Conservation (phyloP, 208 protist genomes). For the Leishmania turanica region DNA sequence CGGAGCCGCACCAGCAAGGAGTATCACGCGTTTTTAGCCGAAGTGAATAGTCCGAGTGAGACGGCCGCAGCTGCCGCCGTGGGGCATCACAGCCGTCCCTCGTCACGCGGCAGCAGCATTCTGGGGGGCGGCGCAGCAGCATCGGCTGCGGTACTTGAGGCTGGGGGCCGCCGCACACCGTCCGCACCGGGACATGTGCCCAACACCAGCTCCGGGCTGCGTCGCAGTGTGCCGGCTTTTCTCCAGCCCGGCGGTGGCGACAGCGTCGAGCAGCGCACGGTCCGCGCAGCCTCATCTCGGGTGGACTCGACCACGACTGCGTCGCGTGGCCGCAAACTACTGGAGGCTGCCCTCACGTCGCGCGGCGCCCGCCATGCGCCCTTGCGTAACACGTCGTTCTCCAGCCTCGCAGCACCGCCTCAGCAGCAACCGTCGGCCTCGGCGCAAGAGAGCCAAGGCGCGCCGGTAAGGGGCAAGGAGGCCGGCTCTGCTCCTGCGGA, state of each 20-base stretch:
- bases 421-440: background rate
- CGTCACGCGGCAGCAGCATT: constrained; percentile 17
- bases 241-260: constrained; percentile 12
- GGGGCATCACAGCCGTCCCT: background rate
- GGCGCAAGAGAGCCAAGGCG: background rate
- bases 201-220: constrained; percentile 1
- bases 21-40: background rate
- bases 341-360: constrained; percentile 32
- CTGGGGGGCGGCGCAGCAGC: background rate
- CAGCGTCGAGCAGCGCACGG: background rate
- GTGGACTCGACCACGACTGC: background rate
- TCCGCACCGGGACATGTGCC: background rate
- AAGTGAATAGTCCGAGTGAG: background rate
- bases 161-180: background rate
- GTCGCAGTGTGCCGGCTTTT: constrained; percentile 19
- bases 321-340: constrained; percentile 24
- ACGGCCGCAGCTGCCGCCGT: background rate
- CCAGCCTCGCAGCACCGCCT: background rate
- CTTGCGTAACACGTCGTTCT: background rate
- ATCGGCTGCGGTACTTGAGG: background rate
- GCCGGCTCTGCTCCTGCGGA: background rate
- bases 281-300: background rate
- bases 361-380: constrained; percentile 10
- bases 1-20: background rate
- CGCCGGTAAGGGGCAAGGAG: background rate